Evolutionary conservation across 331 rosid species (phyloP).

Genomic region (Spiraea crenata): DNA sequence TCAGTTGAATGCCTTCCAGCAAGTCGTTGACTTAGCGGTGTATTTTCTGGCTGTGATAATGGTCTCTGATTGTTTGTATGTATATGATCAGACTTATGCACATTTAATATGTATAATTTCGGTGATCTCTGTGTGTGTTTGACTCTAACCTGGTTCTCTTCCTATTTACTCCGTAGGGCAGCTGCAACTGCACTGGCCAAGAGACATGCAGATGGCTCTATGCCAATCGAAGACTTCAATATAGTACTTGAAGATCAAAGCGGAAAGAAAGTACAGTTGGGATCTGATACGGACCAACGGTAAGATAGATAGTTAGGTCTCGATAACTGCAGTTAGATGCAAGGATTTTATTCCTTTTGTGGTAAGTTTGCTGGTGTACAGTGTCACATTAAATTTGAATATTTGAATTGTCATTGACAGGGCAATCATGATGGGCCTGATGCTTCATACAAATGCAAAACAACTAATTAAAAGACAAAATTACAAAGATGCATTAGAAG

Average conservation of each 20-base stretch:
- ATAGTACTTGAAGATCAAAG: constrained; percentile 91
- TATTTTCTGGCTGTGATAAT: background rate
- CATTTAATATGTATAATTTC: background rate
- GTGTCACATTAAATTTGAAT: constrained; percentile 23
- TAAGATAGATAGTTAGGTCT: constrained; percentile 27
- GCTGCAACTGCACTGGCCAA: constrained; percentile 66
- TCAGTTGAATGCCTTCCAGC: background rate
- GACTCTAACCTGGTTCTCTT: constrained; percentile 27
- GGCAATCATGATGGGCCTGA: constrained; percentile 95
- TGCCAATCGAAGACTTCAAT: constrained; percentile 74
- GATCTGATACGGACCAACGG: constrained; percentile 80
- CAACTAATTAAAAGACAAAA: constrained; percentile 50
- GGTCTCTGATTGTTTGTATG: background rate
- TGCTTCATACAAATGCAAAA: constrained; percentile 88
- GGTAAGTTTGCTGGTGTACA: constrained; percentile 11
- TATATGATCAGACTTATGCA: background rate
- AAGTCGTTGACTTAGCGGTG: background rate
- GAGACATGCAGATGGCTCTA: constrained; percentile 77
- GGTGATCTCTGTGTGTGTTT: background rate
- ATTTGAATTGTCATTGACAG: constrained; percentile 43
- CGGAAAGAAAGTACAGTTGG: constrained; percentile 70
- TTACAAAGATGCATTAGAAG: constrained; percentile 81
- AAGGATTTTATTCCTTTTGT: constrained; percentile 1
- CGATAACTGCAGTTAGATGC: constrained; percentile 17
- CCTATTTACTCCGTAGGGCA: constrained; percentile 46